Conservation (phyloP, 2,329 filamentous ascomycete species). For the Botrytis squamosa region DNA sequence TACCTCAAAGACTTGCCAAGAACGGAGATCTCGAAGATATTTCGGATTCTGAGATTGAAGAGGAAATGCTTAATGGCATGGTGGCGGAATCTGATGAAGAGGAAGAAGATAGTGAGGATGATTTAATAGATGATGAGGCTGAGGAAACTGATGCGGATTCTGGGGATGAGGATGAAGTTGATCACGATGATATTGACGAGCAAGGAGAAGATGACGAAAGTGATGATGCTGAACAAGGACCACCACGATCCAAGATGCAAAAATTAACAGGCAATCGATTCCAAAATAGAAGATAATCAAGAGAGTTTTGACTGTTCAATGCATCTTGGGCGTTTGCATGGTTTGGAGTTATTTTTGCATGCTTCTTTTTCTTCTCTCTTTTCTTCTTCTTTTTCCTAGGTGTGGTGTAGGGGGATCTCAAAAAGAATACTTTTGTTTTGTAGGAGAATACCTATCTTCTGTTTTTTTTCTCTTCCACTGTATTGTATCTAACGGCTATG, state of each 20-base stretch:
- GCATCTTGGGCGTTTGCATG: constrained; percentile 31
- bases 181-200: constrained; percentile 47
- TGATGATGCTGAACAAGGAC: constrained; percentile 40
- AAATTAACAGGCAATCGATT: constrained; percentile 26
- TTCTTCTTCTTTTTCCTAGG: neutral
- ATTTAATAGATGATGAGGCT: constrained; percentile 51
- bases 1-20: constrained; percentile 34
- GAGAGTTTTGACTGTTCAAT: neutral
- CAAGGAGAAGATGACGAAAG: constrained; percentile 45
- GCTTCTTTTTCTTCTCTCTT: neutral
- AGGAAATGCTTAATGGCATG: constrained; percentile 45
- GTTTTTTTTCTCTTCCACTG: neutral
- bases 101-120: constrained; percentile 44
- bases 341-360: constrained; percentile 30
- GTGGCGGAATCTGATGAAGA: constrained; percentile 50
- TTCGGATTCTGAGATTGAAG: constrained; percentile 37
- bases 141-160: constrained; percentile 44
- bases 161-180: constrained; percentile 46
- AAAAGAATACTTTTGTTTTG: constrained; percentile 6
- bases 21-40: constrained; percentile 32
- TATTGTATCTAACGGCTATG: neutral
- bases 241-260: constrained; percentile 36
- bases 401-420: neutral
- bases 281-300: constrained; percentile 26
- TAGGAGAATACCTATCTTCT: too few species aligned